Base-by-base conservation (phyloP, 2,329 filamentous ascomycete species). In the Fusarium acutatum region DNA sequence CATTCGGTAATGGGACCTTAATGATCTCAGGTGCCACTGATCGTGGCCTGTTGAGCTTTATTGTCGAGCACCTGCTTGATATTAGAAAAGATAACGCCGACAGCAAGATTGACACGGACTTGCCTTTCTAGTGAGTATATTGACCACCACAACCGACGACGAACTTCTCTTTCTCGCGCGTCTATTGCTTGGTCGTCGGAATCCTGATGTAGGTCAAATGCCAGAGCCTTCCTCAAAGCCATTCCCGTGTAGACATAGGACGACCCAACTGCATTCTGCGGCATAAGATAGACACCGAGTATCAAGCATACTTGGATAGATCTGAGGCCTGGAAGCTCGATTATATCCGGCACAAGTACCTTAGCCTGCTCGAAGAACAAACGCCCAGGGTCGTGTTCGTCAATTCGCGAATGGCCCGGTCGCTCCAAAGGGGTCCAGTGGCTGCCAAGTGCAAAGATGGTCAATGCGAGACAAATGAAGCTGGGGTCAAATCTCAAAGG, bases 371-470 rank as follows among this genome's bases (percentile, higher is more conserved):
- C 38, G 5, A 59, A 62, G 26, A 62, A 62, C 4, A 62, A 10
- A 1, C 26, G 40, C 6, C 60, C 60, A 4, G 40, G 52, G 13
- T 62, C 52, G 4, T 35, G 14, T 28, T 56, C 60, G 9, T 62
- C 52, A 20, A 62, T 32, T 5, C 26, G 32, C 7, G 34, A 38
- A 18, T 28, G 24, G 6, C 14, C 34, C 4, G 50, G 52, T 5
- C 52, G 60, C 2, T 62, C 60, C 10, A 62, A 14, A 4, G 32
- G 40, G 13, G 52, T 46, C 60, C 52, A 59, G 5, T 62, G 52
- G n/a, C 60, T 62, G 3, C 60, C 60, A 15, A 62, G 60, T n/a
- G 60, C 60, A 7, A 62, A 62, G 6, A 59, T 62, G 0, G 60
- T 44, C 22, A 62, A 46, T 34, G 54, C 22, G 3, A 62, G 60